Base-by-base conservation (phyloP, 768 basidiomycete genomes). In the Leccinellum albellum region DNA sequence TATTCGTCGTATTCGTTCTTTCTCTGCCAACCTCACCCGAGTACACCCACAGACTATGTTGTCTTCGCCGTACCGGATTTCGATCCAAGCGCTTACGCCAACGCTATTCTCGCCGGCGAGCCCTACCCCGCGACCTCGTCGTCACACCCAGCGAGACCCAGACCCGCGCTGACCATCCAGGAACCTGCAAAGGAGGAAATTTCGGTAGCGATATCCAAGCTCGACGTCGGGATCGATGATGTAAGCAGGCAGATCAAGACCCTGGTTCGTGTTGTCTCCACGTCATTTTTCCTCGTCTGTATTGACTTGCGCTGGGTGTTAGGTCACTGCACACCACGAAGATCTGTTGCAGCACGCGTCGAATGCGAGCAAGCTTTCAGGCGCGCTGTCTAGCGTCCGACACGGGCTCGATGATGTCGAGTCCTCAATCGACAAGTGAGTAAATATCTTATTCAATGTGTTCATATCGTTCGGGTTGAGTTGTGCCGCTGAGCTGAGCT, bases 51-150 rank as follows among this genome's bases (percentile, higher is more conserved):
- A 87, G 92, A 94, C 61, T 89, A 94, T 66, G 69, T 85, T 15
- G 80, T 87, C 47, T 98, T 97, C 66, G 78, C 89, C 28, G 79
- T 74, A 42, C 70, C 84, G 2, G 79, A 85, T 32, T 98, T 98
- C 70, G 88, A 96, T 69, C 80, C 91, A 15, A 89, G 91, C 66
- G 88, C 89, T 42, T 97, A 95, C 69, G 95, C 95, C 3, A 94
- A 94, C 70, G 86, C 91, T 15, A 82, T 96, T 53, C 80, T 98
- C 23, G 88, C 94, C 5, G 89, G 91, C 24, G 88, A 94, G 62
- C 69, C 84, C 0, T 92, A 95, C 68, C 82, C 85, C 13, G 71
- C 79, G 51, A 74, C 72, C 56, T 66, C 70, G 73, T 72, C 64
- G 0, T 54, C 21, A 7, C 69, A 28, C 54, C 64, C 26, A n/a